Conservation (phyloP, 768 basidiomycete genomes). For the Leccinum aurantiacum region DNA sequence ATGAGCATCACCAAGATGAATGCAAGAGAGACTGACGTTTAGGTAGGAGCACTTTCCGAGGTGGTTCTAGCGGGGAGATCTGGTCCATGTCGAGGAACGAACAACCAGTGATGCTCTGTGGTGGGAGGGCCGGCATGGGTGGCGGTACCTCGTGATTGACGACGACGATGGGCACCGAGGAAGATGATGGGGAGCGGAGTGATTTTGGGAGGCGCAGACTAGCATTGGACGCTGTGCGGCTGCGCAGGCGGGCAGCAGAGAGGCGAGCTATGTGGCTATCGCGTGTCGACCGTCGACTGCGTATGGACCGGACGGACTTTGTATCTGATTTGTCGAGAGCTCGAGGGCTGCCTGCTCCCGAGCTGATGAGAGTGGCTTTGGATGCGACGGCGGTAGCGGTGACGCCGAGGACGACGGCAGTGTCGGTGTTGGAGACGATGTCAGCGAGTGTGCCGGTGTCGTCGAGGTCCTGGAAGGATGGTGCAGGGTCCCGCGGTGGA, state of each 20-base stretch:
- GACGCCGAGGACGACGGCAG: conserved; percentile 37
- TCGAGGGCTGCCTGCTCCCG: conserved; percentile 1
- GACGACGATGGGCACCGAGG: conserved; percentile 30
- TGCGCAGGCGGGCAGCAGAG: conserved; percentile 64
- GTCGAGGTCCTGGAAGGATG: conserved; percentile 21
- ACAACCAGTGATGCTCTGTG: too few relatives aligned
- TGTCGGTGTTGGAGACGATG: conserved; percentile 25
- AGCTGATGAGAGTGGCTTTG: conserved; percentile 34
- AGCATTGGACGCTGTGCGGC: conserved; percentile 60
- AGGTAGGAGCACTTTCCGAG: too few relatives aligned
- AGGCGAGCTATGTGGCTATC: conserved; percentile 43
- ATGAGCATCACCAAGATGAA: too few relatives aligned
- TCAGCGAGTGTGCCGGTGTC: conserved; percentile 28
- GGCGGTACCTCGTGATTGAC: conserved; percentile 16
- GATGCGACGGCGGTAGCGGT: conserved; percentile 39
- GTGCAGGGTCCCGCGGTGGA: conserved; percentile 1
- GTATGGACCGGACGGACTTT: conserved; percentile 27
- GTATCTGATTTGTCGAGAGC: conserved; percentile 14
- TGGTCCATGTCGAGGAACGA: too few relatives aligned
- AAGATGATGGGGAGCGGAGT: conserved; percentile 30
- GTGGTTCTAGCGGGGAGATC: too few relatives aligned
- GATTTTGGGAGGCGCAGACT: conserved; percentile 61
- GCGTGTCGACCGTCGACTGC: conserved; percentile 26
- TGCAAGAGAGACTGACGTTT: too few relatives aligned
- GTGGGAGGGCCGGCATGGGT: neutral